phyloP scores from a whole-genome alignment of 2,329 filamentous ascomycete species.

The Leptographium radiaticola region DNA sequence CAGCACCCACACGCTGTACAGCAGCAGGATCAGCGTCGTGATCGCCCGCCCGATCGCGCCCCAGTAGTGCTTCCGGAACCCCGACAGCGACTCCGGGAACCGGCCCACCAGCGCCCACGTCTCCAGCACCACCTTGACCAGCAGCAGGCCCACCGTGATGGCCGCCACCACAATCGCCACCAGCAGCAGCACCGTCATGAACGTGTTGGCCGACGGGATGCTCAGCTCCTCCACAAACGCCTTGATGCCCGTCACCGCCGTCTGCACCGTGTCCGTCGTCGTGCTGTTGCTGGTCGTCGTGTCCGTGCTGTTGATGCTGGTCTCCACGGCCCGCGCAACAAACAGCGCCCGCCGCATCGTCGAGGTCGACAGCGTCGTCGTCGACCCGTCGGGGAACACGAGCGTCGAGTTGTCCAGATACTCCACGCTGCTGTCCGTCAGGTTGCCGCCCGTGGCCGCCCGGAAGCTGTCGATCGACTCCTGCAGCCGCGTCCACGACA shows the following conservation, averaged over 20 bases:
- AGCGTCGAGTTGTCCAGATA: conserved; percentile 66
- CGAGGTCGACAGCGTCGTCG: conserved; percentile 25
- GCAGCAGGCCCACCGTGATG: conserved; percentile 73
- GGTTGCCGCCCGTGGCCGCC: conserved; percentile 66
- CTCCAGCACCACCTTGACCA: conserved; percentile 86
- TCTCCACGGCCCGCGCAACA: conserved; percentile 35
- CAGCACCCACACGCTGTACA: conserved; percentile 90
- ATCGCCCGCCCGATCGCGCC: conserved; percentile 78
- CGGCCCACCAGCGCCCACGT: conserved; percentile 79
- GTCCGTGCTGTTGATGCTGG: conserved; percentile 26
- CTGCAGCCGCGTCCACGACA: conserved; percentile 75
- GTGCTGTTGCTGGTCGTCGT: conserved; percentile 8
- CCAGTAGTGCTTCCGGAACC: conserved; percentile 96
- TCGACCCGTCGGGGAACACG: conserved; percentile 50
- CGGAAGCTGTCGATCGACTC: conserved; percentile 75
- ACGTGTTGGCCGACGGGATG: conserved; percentile 81
- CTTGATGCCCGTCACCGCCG: conserved; percentile 60
- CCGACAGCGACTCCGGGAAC: conserved; percentile 65
- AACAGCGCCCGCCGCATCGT: conserved; percentile 35
- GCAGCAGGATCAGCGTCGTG: conserved; percentile 75
- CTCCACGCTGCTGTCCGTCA: conserved; percentile 64
- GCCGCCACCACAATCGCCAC: conserved; percentile 77
- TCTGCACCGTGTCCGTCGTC: conserved; percentile 17
- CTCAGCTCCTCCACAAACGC: conserved; percentile 71
- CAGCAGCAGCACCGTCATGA: conserved; percentile 86